Percentiles rank a stretch among this genome's conserved stretches.
Evolutionary conservation across 108 stramenopile species (phyloP).

Genomic region (Cylindrotheca fusiformis): DNA sequence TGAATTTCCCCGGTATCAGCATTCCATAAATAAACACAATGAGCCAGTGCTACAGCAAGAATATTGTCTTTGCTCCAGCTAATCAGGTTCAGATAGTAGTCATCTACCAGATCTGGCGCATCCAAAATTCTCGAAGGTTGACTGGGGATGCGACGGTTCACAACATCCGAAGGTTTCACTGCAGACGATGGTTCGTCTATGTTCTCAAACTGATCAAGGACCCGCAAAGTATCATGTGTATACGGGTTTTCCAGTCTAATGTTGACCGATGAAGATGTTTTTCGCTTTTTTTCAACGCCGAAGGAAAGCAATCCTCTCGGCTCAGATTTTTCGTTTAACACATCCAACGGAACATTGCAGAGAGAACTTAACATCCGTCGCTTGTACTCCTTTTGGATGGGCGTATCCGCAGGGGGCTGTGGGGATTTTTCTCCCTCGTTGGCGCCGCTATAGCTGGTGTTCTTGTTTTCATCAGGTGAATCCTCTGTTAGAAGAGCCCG

Average conservation of each 20-base stretch:
- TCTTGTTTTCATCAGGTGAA: conserved; percentile 2
- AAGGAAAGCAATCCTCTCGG: conserved; percentile 32
- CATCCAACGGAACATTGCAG: conserved; percentile 72
- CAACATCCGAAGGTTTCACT: conserved; percentile 6
- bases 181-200: conserved; percentile 23
- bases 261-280: background rate
- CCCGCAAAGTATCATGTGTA: conserved; percentile 43
- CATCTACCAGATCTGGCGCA: conserved; percentile 97
- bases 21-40: conserved; percentile 98
- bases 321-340: conserved; percentile 36
- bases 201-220: conserved; percentile 32
- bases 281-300: conserved; percentile 4
- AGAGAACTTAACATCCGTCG: conserved; percentile 80
- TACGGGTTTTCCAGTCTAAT: conserved; percentile 38
- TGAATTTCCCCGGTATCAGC: conserved; percentile 93
- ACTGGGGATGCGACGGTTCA: conserved; percentile 85
- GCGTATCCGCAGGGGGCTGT: conserved; percentile 43
- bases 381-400: conserved; percentile 80
- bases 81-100: conserved; percentile 98
- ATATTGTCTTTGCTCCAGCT: conserved; percentile 93
- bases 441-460: background rate
- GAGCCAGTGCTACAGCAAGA: conserved; percentile 95
- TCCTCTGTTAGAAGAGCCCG: conserved; percentile 60
- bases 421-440: conserved; percentile 13
- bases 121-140: conserved; percentile 95